Conservation (phyloP, 2,329 filamentous ascomycete genomes). For the Chaetomiaceae sp. region DNA sequence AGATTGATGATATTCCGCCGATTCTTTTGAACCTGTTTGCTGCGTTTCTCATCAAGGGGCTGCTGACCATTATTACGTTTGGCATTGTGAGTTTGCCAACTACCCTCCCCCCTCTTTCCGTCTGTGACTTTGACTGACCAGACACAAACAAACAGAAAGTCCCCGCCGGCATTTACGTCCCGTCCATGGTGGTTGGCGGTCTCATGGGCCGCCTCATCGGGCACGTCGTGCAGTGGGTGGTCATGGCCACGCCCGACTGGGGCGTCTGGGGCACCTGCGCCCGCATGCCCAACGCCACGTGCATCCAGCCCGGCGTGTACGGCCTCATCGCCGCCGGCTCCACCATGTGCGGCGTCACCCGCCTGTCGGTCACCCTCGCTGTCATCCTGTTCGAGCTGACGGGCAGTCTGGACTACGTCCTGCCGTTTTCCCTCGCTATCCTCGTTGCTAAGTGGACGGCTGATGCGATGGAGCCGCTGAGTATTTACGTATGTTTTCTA, state of each 20-base stretch:
- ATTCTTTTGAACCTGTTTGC: slow-evolving; percentile 67
- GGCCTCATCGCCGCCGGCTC: slow-evolving; percentile 90
- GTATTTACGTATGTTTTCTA: slow-evolving; percentile 67
- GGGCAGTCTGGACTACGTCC: slow-evolving; percentile 87
- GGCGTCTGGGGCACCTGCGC: slow-evolving; percentile 72
- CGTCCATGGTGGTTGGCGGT: slow-evolving; percentile 97
- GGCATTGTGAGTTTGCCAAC: slow-evolving; percentile 60
- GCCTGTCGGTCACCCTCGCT: slow-evolving; percentile 85
- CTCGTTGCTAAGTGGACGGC: slow-evolving; percentile 98
- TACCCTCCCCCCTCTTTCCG: too few species aligned
- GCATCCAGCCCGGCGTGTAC: slow-evolving; percentile 95
- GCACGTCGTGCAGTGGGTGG: slow-evolving; percentile 76
- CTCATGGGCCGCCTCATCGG: slow-evolving; percentile 84
- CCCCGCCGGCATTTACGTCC: slow-evolving; percentile 94
- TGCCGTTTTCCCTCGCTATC: slow-evolving; percentile 89
- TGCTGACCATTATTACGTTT: slow-evolving; percentile 86
- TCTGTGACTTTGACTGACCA: background rate
- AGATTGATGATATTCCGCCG: slow-evolving; percentile 68
- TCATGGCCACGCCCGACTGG: slow-evolving; percentile 66
- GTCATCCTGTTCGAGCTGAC: slow-evolving; percentile 96
- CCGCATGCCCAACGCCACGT: slow-evolving; percentile 65
- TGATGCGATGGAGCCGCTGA: slow-evolving; percentile 87
- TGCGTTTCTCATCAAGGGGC: slow-evolving; percentile 84
- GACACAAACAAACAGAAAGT: slow-evolving; percentile 66
- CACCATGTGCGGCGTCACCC: slow-evolving; percentile 96